Percentiles rank a stretch among this genome's conserved stretches.
Conservation (phyloP, 441 rosid genomes). For the Adansonia gregorii region DNA sequence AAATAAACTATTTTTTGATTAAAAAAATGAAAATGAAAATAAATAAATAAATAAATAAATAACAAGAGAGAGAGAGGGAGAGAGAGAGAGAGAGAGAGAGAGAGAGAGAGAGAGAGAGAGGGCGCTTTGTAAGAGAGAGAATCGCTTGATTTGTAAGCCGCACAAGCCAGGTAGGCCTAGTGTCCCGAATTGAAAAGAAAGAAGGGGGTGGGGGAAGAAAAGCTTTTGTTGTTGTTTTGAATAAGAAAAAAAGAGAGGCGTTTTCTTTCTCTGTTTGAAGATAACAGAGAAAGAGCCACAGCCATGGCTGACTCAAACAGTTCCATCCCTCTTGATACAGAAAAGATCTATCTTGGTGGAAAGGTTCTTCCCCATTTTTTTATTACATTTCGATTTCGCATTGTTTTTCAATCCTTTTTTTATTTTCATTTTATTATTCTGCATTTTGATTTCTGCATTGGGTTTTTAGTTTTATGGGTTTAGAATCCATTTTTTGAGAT, state of each 20-base stretch:
- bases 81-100: background rate
- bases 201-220: background rate
- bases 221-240: background rate
- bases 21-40: too few relatives aligned
- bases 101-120: slow-evolving; percentile 5
- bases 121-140: slow-evolving; percentile 24
- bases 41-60: background rate
- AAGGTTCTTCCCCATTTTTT: slow-evolving; percentile 44
- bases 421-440: background rate
- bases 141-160: slow-evolving; percentile 43
- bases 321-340: slow-evolving; percentile 64
- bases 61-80: slow-evolving; percentile 12
- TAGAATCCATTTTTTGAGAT: background rate
- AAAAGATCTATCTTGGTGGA: slow-evolving; percentile 88
- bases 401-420: background rate
- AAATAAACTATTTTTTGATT: too few relatives aligned
- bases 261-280: slow-evolving; percentile 27
- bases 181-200: background rate
- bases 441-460: slow-evolving; percentile 1
- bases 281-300: slow-evolving; percentile 42
- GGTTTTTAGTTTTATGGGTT: background rate
- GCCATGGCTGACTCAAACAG: slow-evolving; percentile 67
- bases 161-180: slow-evolving; percentile 11
- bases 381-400: background rate
- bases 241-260: background rate